These are phyloP conservation scores for Phytophthora fragariae DNA, from an alignment of 352 stramenopile genomes.

Conservation along the genomic window DNA sequence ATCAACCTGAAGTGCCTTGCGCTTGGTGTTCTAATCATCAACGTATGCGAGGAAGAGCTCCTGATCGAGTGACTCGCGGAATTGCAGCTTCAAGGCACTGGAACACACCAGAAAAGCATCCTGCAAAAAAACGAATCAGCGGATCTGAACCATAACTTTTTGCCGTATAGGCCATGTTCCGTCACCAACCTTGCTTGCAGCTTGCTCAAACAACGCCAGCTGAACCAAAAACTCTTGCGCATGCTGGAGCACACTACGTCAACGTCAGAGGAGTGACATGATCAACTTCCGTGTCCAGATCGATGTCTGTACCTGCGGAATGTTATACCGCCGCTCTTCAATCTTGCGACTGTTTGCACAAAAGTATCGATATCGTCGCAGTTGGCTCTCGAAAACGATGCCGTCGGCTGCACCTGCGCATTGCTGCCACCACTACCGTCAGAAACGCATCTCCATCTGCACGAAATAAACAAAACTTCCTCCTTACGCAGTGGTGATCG, in stretches of 20 bases:
- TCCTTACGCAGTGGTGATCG: slow-evolving; percentile 63
- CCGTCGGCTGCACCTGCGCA: slow-evolving; percentile 41
- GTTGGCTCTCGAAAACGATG: slow-evolving; percentile 36
- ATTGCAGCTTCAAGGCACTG: slow-evolving; percentile 69
- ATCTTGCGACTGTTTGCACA: slow-evolving; percentile 33
- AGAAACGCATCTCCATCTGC: not conserved
- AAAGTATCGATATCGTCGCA: slow-evolving; percentile 45
- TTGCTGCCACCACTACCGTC: slow-evolving; percentile 36
- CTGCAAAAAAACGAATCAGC: slow-evolving; percentile 24
- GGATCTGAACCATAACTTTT: not conserved
- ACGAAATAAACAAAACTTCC: not conserved
- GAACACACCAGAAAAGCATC: slow-evolving; percentile 65
- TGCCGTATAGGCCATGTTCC: not conserved
- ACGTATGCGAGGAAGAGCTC: slow-evolving; percentile 69
- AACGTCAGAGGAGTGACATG: not conserved
- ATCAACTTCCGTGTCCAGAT: not conserved
- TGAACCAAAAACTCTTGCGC: slow-evolving; percentile 35
- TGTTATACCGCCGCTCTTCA: slow-evolving; percentile 37
- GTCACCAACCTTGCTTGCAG: slow-evolving; percentile 47
- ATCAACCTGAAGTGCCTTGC: slow-evolving; percentile 37
- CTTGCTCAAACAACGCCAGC: slow-evolving; percentile 61
- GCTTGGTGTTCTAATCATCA: slow-evolving; percentile 52
- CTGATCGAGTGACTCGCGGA: slow-evolving; percentile 56
- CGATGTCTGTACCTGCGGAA: slow-evolving; percentile 38
- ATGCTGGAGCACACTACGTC: slow-evolving; percentile 44